Percentiles rank a stretch among this genome's conserved stretches.
Conservation (phyloP, 306 rosid genomes). For the Albizia julibrissin region DNA sequence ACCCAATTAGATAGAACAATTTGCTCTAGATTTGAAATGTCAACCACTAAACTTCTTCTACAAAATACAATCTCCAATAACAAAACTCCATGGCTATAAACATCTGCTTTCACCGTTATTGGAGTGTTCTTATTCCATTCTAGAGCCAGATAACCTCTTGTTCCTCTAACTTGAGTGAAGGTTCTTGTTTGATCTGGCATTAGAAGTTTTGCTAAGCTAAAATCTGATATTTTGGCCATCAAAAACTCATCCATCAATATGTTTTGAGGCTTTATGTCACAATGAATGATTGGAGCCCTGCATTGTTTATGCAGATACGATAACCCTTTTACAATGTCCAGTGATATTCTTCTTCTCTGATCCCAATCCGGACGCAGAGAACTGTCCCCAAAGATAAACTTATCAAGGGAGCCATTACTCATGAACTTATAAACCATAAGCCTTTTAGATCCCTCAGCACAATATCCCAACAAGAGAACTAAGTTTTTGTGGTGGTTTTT, state of each 20-base stretch:
- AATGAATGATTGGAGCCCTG: constrained; percentile 43
- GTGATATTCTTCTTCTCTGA: constrained; percentile 43
- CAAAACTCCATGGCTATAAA: constrained; percentile 44
- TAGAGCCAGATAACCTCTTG: constrained; percentile 44
- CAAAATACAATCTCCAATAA: constrained; percentile 38
- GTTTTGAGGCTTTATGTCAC: constrained; percentile 44
- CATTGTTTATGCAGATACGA: constrained; percentile 47
- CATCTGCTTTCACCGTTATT: constrained; percentile 46
- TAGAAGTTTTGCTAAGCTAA: constrained; percentile 45
- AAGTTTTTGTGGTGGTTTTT: constrained; percentile 44
- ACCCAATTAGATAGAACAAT: neutral
- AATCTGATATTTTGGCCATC: constrained; percentile 45
- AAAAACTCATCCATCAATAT: constrained; percentile 49
- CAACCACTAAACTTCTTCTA: constrained; percentile 25
- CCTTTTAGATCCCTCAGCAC: constrained; percentile 43
- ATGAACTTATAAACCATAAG: constrained; percentile 51
- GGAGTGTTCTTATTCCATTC: constrained; percentile 44
- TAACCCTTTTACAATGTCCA: constrained; percentile 45
- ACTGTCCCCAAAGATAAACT: constrained; percentile 33
- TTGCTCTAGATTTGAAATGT: neutral
- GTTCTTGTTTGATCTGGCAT: constrained; percentile 50
- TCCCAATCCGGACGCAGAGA: constrained; percentile 33
- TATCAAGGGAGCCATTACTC: constrained; percentile 49
- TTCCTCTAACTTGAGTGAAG: constrained; percentile 39
- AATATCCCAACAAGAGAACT: constrained; percentile 42